A percentile compares a stretch with the other conserved stretches of the same genome.
Conservation (phyloP, 2,329 filamentous ascomycete genomes). For the Alternaria sp. region DNA sequence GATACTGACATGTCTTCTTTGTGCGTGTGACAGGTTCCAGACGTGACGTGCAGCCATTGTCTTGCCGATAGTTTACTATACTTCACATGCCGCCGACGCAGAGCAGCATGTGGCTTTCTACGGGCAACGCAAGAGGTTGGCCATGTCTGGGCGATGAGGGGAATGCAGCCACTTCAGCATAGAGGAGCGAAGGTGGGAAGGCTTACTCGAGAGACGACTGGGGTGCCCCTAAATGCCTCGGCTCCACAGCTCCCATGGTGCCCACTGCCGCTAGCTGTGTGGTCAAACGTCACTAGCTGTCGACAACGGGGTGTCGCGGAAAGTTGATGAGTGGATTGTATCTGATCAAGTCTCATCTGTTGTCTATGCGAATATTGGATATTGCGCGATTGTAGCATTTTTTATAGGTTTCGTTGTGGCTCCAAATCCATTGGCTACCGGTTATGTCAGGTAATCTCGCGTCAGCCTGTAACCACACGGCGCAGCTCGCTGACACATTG, state of each 20-base stretch:
- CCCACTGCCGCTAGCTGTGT: constrained; percentile 1
- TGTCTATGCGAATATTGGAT: background rate
- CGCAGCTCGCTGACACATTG: background rate
- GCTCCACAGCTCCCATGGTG: constrained; percentile 10
- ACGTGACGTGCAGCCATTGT: background rate
- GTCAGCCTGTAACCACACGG: background rate
- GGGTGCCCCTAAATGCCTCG: constrained; percentile 12
- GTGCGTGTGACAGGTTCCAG: constrained; percentile 15
- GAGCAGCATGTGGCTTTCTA: background rate
- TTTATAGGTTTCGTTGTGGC: background rate
- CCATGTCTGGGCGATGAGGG: constrained; percentile 8
- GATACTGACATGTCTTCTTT: constrained; percentile 18
- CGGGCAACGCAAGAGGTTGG: background rate
- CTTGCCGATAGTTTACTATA: constrained; percentile 1
- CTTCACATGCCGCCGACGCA: background rate
- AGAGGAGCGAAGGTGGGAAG: background rate
- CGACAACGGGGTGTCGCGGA: background rate
- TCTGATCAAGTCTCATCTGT: background rate
- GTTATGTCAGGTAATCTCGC: constrained; percentile 10
- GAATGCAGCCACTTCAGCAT: background rate
- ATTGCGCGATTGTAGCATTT: background rate
- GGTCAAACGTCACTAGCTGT: constrained; percentile 5
- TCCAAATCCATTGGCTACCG: background rate
- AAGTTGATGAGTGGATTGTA: background rate
- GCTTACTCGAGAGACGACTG: background rate